Evolutionary conservation across 83 land plant genomes (phyloP), one percentile per base, ranked within the genome.

Genomic region (Thuja plicata): DNA sequence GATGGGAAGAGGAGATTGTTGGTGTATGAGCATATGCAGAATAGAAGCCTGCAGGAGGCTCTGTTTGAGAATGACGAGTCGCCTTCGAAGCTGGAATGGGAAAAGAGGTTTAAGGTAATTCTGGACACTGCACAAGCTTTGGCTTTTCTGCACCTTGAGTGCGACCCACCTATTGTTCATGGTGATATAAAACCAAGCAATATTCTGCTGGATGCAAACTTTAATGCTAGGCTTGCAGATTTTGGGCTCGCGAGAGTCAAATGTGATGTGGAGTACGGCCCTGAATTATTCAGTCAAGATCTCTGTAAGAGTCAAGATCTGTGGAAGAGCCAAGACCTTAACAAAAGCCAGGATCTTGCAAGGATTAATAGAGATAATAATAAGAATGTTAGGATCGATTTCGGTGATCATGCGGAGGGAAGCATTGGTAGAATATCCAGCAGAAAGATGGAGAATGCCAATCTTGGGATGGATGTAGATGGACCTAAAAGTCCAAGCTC

Each of bases 181-280:
- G 99, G 99, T 12, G 99, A 98, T 89, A 88, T 98, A 43, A 98
- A 98, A 94, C 99, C 99, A 55, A 98, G 99, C 90, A 98, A 98
- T 89, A 95, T 98, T 55, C 87, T 98, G 50, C 94, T 98, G 45
- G 95, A 94, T 88, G 74, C 89, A 12, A 95, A 94, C 50, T 93
- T 88, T 87, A 87, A 88, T 12, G 99, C 97, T 1, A 94, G 91
- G 86, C 60, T 98, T 73, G 96, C 97, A 6, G 99, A 98, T 90
- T 98, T 98, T 73, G 99, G 99, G 73, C 89, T 98, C 66, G 94
- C 99, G 2, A 93, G 99, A 87, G 55, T 94, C 11, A 96, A 96
- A 87, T 48, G 87, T 30, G 96, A 97, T 43, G 92, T 85, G 55
- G 93, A 95, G 8, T 81, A 88, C 82, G 95, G 93, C 4, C 85